Base-by-base conservation (phyloP, 768 basidiomycete genomes). In the Panus rudis region DNA sequence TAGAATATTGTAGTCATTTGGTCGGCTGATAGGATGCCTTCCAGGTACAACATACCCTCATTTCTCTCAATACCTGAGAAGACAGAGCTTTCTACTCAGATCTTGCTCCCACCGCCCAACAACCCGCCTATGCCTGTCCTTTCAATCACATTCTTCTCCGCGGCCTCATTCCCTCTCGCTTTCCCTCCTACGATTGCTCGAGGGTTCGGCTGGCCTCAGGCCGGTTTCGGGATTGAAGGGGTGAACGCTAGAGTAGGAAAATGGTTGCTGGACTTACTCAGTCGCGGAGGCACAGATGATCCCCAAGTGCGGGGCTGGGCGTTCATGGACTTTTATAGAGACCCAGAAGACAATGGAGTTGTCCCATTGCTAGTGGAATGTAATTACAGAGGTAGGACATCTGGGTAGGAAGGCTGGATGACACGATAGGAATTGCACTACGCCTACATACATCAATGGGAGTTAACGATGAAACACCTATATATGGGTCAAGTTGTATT, bases 51-150 rank as follows among this genome's bases (percentile, higher is more conserved):
- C 31, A 81, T 96, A 33, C 73, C 79, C 2, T 81, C 85, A 0
- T 87, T 93, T 60, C 66, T 90, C 7, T 72, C 77, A 30, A 91
- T 94, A 42, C 79, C 89, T 0, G 91, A 94, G 65, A 97, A 96
- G 62, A 69, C 79, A 19, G 52, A 68, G 20, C 68, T 76, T 8
- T 70, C 81, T 10, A 77, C 75, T 3, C 51, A 67, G 17, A 67
- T 79, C 19, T 72, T 90, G 13, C 48, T 75, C 1, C 67, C 73
- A 19, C 66, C 62, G 11, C 41, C 50, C 26, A 50, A 61, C 34
- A 39, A 55, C 54, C 48, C 62, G 20, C 59, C 58, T 46, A 58
- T 53, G 27, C 75, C 73, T 6, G 69, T 69, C 3, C 72, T 93
- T 14, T 74, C 80, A 16, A 82, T 97, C 33, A 75, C 87, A 1